A percentile compares a stretch with the other conserved stretches of the same genome.
Evolutionary conservation across 1,284 basidiomycete species (phyloP).

Genomic region (Cystobasidium sp.): DNA sequence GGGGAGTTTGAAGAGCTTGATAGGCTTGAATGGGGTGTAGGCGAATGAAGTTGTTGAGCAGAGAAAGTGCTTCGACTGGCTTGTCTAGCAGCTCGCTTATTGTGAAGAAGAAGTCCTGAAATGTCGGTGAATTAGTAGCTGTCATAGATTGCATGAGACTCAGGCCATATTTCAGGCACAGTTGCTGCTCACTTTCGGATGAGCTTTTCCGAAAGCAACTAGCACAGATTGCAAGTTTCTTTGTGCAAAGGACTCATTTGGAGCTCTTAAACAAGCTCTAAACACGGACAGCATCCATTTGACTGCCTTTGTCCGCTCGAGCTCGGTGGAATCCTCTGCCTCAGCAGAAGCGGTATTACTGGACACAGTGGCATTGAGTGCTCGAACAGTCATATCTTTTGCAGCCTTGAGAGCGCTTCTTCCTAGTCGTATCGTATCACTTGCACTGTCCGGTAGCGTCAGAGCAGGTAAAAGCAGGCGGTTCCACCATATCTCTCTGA

Average conservation of each 20-base stretch:
- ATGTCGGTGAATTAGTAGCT: background rate
- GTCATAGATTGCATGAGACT: background rate
- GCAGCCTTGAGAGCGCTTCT: slow-evolving; percentile 29
- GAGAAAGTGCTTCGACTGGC: slow-evolving; percentile 21
- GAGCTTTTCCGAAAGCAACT: slow-evolving; percentile 18
- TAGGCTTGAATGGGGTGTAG: slow-evolving; percentile 34
- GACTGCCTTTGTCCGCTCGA: slow-evolving; percentile 8
- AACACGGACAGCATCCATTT: slow-evolving; percentile 27
- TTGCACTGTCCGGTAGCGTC: slow-evolving; percentile 11
- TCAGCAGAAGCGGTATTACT: background rate
- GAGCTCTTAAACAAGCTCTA: slow-evolving; percentile 8
- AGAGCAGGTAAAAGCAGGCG: slow-evolving; percentile 33
- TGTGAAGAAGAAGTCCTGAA: slow-evolving; percentile 34
- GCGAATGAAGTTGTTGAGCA: slow-evolving; percentile 35
- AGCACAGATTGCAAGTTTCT: slow-evolving; percentile 31
- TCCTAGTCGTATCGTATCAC: slow-evolving; percentile 26
- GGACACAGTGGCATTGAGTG: slow-evolving; percentile 15
- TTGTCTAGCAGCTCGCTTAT: slow-evolving; percentile 17
- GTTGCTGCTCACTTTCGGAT: slow-evolving; percentile 24
- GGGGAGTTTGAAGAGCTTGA: slow-evolving; percentile 37
- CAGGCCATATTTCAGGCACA: background rate
- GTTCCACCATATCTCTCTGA: slow-evolving; percentile 40
- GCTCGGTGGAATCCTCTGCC: slow-evolving; percentile 5
- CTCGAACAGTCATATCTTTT: slow-evolving; percentile 28
- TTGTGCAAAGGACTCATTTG: slow-evolving; percentile 28